Evolutionary conservation across 352 stramenopile genomes (phyloP).

Genomic region (Globisporangium middletonii): DNA sequence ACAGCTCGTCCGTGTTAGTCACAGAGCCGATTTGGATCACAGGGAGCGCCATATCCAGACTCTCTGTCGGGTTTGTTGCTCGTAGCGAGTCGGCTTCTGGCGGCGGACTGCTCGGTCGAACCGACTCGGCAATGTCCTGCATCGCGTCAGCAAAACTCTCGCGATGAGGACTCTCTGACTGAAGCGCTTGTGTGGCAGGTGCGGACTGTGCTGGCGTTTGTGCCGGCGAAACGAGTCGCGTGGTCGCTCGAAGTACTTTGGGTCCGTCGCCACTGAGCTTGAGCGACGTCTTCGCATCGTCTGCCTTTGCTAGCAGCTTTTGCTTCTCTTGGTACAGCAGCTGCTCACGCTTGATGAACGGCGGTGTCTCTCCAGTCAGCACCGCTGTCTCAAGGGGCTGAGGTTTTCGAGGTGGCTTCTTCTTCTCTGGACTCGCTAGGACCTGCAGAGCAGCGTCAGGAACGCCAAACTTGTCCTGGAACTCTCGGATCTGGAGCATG

Average conservation of each 20-base stretch:
- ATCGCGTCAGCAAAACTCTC: conserved; percentile 20
- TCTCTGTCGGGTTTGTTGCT: not conserved
- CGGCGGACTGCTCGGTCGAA: conserved; percentile 4
- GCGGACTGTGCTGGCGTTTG: not conserved
- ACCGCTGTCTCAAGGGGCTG: conserved; percentile 3
- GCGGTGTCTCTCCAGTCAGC: conserved; percentile 18
- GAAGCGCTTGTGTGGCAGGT: not conserved
- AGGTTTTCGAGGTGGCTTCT: conserved; percentile 6
- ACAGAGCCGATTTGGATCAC: conserved; percentile 32
- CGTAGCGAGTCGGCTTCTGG: conserved; percentile 7
- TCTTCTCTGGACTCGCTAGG: not conserved
- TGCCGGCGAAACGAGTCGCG: conserved; percentile 1
- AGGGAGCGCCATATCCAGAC: conserved; percentile 14
- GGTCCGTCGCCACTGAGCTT: not conserved
- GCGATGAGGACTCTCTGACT: not conserved
- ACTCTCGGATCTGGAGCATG: conserved; percentile 33
- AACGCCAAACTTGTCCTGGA: conserved; percentile 27
- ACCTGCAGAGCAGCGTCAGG: not conserved
- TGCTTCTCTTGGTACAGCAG: conserved; percentile 30
- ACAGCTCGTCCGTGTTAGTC: conserved; percentile 45
- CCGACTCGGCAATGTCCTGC: conserved; percentile 17
- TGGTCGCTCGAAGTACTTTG: conserved; percentile 4
- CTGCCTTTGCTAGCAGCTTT: not conserved
- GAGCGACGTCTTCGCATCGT: not conserved
- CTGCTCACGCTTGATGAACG: conserved; percentile 36